Percentiles rank a stretch among this genome's conserved stretches.
phyloP scores from a whole-genome alignment of 768 basidiomycete species.

The Leccinum obscurum region DNA sequence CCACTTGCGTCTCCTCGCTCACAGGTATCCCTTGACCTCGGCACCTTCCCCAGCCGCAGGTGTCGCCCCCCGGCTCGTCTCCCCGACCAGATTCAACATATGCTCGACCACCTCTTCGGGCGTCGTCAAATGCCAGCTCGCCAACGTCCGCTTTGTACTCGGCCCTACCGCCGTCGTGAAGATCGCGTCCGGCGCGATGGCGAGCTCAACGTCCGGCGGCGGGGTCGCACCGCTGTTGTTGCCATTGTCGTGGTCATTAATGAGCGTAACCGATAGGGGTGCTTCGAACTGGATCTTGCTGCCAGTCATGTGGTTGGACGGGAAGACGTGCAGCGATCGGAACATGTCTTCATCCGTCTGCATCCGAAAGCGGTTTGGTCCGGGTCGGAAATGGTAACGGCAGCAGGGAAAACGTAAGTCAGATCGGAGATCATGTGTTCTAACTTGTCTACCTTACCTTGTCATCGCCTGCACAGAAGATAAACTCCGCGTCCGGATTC shows the following conservation, averaged over 20 bases:
- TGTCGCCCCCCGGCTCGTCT: slow-evolving; percentile 13
- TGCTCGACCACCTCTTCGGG: slow-evolving; percentile 85
- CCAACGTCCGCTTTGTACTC: slow-evolving; percentile 84
- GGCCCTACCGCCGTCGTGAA: slow-evolving; percentile 96
- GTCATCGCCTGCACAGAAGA: slow-evolving; percentile 98
- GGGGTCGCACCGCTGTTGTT: slow-evolving; percentile 17
- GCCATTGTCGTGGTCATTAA: slow-evolving; percentile 19
- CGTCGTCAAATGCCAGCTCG: slow-evolving; percentile 89
- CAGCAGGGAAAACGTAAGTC: neutral
- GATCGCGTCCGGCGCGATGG: slow-evolving; percentile 64
- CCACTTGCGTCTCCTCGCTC: neutral
- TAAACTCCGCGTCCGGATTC: slow-evolving; percentile 91
- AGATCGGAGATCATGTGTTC: neutral
- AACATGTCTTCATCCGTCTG: slow-evolving; percentile 99
- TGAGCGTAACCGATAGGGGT: slow-evolving; percentile 51
- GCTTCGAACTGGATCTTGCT: slow-evolving; percentile 51
- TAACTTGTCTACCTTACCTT: slow-evolving; percentile 52
- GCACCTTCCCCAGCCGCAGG: neutral
- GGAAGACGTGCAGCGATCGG: slow-evolving; percentile 76
- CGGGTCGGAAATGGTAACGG: neutral
- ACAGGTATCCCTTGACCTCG: slow-evolving; percentile 23
- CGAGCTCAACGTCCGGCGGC: slow-evolving; percentile 57
- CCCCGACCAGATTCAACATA: slow-evolving; percentile 62
- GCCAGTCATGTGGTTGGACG: slow-evolving; percentile 29
- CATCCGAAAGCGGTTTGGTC: neutral